A percentile compares a stretch with the other conserved stretches of the same genome.
Conservation (phyloP, 2,329 filamentous ascomycete species). For the Colletotrichum theobromicola region DNA sequence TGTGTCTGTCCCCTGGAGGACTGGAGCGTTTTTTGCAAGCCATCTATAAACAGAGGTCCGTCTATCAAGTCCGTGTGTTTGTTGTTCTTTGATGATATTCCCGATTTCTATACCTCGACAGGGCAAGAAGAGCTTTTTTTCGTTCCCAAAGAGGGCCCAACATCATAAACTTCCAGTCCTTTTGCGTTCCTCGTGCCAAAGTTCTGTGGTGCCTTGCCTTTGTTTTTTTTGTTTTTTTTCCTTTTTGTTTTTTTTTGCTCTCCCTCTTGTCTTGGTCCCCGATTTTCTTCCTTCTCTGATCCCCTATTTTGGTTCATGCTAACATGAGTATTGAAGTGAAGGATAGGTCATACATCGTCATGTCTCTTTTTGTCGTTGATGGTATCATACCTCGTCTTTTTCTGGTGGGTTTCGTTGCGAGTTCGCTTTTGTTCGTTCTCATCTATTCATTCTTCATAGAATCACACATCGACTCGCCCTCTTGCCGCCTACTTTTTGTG, state of each 20-base stretch:
- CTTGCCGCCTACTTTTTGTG: background rate
- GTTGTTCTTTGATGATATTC: background rate
- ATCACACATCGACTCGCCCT: background rate
- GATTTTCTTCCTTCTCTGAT: background rate
- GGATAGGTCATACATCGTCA: constrained; percentile 12
- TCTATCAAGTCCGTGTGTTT: background rate
- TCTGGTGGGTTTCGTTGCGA: background rate
- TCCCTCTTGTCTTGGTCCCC: background rate
- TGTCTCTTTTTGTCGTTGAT: background rate
- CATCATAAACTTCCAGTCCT: background rate
- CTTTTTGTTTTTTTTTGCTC: background rate
- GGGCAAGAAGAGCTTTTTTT: background rate
- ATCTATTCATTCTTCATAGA: constrained; percentile 10
- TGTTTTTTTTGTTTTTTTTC: background rate
- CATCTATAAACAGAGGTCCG: background rate
- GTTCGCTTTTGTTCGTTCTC: background rate
- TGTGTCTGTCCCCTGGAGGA: background rate
- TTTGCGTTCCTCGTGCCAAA: background rate
- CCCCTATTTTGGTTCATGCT: background rate
- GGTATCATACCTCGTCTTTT: background rate
- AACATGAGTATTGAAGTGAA: background rate
- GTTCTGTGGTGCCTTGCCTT: background rate
- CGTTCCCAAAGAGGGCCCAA: background rate
- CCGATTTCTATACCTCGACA: background rate
- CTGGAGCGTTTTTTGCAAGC: background rate